A percentile compares a stretch with the other conserved stretches of the same genome.
These are phyloP conservation scores for Nothophytophthora sp. DNA, from an alignment of 352 stramenopile genomes.

Conservation along the genomic window DNA sequence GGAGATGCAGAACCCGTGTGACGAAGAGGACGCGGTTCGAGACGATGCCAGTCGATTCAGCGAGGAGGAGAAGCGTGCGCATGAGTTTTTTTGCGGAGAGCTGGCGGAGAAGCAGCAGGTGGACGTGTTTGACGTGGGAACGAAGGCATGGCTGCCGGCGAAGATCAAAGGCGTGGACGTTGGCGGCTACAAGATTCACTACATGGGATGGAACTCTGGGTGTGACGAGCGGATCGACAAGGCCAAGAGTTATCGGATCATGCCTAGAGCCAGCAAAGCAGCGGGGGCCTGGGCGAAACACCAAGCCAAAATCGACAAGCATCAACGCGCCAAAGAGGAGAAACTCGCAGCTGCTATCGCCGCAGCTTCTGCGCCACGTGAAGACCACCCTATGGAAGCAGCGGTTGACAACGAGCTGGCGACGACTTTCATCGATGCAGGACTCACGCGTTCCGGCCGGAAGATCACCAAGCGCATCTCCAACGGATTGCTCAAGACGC, in stretches of 20 bases:
- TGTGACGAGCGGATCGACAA: slow-evolving; percentile 51
- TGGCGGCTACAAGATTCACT: slow-evolving; percentile 48
- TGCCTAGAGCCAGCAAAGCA: slow-evolving; percentile 37
- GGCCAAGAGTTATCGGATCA: slow-evolving; percentile 34
- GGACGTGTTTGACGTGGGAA: slow-evolving; percentile 58
- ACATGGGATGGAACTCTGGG: slow-evolving; percentile 66
- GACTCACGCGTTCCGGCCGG: slow-evolving; percentile 64
- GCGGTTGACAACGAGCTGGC: slow-evolving; percentile 17
- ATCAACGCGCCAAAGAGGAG: slow-evolving; percentile 24
- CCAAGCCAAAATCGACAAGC: slow-evolving; percentile 49
- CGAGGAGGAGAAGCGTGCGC: slow-evolving; percentile 17
- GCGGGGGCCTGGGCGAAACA: slow-evolving; percentile 38
- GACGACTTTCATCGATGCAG: slow-evolving; percentile 57
- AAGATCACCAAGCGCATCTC: slow-evolving; percentile 66
- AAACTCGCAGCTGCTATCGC: slow-evolving; percentile 6
- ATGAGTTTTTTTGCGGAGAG: slow-evolving; percentile 32
- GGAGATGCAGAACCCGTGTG: slow-evolving; percentile 26
- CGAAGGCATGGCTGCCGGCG: slow-evolving; percentile 57
- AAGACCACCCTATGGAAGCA: slow-evolving; percentile 5
- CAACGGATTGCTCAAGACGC: slow-evolving; percentile 27
- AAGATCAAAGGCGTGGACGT: slow-evolving; percentile 46
- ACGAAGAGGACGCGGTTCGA: slow-evolving; percentile 19
- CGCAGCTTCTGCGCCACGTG: neutral
- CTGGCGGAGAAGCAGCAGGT: slow-evolving; percentile 43
- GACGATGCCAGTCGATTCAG: slow-evolving; percentile 8